phyloP scores from a whole-genome alignment of 1,284 basidiomycete genomes.

The Schizophyllum amplum region DNA sequence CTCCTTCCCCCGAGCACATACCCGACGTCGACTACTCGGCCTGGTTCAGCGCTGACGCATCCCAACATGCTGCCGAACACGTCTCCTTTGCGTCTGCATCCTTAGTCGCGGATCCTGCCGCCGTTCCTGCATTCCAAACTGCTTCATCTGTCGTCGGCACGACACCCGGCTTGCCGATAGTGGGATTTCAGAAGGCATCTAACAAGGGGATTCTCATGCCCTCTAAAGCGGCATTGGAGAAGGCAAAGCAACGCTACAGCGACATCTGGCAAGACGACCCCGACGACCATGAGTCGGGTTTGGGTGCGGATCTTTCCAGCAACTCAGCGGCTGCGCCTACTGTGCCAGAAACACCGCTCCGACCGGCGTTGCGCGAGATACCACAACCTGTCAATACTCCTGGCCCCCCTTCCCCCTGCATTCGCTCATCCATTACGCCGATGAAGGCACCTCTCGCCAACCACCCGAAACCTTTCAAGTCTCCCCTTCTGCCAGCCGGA shows the following conservation, averaged over 20 bases:
- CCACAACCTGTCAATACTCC: conserved; percentile 29
- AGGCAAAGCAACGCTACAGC: conserved; percentile 45
- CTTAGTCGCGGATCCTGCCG: conserved; percentile 22
- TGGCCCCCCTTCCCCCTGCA: conserved; percentile 26
- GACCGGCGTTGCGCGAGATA: conserved; percentile 32
- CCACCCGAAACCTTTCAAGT: conserved; percentile 43
- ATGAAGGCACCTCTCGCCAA: background rate
- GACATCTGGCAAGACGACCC: conserved; percentile 46
- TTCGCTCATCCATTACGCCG: conserved; percentile 1
- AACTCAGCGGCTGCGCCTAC: conserved; percentile 8
- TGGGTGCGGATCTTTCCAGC: background rate
- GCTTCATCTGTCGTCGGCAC: conserved; percentile 17
- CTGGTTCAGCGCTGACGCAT: conserved; percentile 35
- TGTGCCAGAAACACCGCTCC: conserved; percentile 18
- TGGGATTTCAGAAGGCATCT: conserved; percentile 26
- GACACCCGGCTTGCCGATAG: conserved; percentile 7
- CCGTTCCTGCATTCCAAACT: conserved; percentile 29
- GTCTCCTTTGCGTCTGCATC: conserved; percentile 2
- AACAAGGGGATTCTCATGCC: conserved; percentile 36
- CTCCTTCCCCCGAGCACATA: conserved; percentile 36
- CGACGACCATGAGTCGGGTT: conserved; percentile 6
- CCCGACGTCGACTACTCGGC: conserved; percentile 39
- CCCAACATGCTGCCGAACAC: background rate
- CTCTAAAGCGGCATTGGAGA: conserved; percentile 48
- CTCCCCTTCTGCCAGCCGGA: conserved; percentile 32